Evolutionary conservation across 257 asterid genomes (phyloP), one percentile per base, ranked within the genome.

Genomic region (Solanum stenotomum): DNA sequence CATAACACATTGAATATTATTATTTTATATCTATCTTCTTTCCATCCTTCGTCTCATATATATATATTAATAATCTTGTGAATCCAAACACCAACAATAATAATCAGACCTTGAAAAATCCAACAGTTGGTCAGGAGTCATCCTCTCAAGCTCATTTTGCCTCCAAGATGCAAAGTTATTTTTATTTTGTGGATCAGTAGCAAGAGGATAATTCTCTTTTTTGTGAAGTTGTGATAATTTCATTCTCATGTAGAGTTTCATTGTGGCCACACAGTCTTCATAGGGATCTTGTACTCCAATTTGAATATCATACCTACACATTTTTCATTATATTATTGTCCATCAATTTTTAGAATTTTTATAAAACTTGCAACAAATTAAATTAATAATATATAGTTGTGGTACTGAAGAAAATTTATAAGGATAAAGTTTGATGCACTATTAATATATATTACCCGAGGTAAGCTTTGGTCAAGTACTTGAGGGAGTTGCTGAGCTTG

Each of bases 401-500:
- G 27, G 18, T 49, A 14, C 20, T 15, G 8, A 44, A 20, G 15
- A 35, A 13, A 61, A 70, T 14, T 56, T 18, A 6, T 33, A 74
- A 81, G 35, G 13, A 88, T 49, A 81, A 49, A 81, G 16, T 59
- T 65, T 67, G 3, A 13, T 38, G 15, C 16, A 90, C 91, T 89
- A 67, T 67, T 67, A 67, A 67, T 67, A 25, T 67, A 0, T 61
- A 9, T 61, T 89, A 94, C 97, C 98, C 99, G 4, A 96, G 96
- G 92, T 95, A 94, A 83, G 96, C 92, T 88, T 91, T 94, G 35
- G 97, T 95, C 84, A 94, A 87, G 87, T 96, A 95, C 88, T 94
- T 95, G 85, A 95, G 92, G 15, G 99, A 93, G 96, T 96, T 96
- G 94, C 98, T 93, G 88, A 96, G 98, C 95, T 95, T 96, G 97